These are phyloP conservation scores for Diversispora eburnea DNA, from an alignment of 192 early-diverging fungal genomes.

Conservation along the genomic window DNA sequence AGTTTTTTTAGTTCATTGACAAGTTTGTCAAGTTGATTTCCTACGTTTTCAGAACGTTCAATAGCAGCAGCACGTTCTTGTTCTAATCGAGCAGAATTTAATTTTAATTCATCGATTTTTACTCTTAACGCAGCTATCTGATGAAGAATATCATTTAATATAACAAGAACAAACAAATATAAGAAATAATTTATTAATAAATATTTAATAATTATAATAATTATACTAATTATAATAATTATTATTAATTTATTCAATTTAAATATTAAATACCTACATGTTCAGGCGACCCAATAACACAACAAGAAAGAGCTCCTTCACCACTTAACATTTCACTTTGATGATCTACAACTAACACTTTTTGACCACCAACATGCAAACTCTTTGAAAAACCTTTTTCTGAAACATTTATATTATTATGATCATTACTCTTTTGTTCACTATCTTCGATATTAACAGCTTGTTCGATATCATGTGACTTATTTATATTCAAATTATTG, in stretches of 20 bases:
- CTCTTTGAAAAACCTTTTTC: slow-evolving; percentile 12
- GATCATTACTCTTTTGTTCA: too few species aligned
- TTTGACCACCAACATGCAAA: slow-evolving; percentile 23
- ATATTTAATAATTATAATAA: not conserved
- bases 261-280: slow-evolving; percentile 18
- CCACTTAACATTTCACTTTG: slow-evolving; percentile 21
- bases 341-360: slow-evolving; percentile 18
- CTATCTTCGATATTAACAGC: too few species aligned
- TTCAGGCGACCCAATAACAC: slow-evolving; percentile 22
- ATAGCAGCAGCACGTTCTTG: slow-evolving; percentile 13
- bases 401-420: too few species aligned
- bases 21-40: slow-evolving; percentile 20
- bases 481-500: too few species aligned
- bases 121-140: slow-evolving; percentile 20
- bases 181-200: too few species aligned
- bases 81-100: not conserved
- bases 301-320: slow-evolving; percentile 1
- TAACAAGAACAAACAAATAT: not conserved
- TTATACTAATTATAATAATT: not conserved
- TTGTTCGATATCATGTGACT: too few species aligned
- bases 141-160: not conserved
- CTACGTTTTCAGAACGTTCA: slow-evolving; percentile 14
- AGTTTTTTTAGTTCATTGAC: slow-evolving; percentile 19
- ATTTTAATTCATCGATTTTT: slow-evolving; percentile 24
- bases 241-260: not conserved